phyloP scores from a whole-genome alignment of 495 filamentous ascomycete genomes.

The Penicillium waksmanii region DNA sequence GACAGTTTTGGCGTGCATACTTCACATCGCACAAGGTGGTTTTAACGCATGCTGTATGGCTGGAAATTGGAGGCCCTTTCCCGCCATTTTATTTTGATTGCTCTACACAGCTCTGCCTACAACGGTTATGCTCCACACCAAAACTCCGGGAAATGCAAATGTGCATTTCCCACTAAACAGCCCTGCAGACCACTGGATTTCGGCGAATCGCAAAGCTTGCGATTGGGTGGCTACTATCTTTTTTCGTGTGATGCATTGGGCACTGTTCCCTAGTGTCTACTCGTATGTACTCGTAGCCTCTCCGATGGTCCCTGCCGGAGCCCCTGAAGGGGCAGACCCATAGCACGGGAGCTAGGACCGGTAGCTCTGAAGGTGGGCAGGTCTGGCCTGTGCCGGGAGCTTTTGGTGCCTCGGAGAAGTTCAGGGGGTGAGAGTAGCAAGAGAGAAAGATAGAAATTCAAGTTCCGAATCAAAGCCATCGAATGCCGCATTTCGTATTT shows the following conservation, averaged over 20 bases:
- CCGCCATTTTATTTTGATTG: background rate
- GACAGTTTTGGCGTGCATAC: slow-evolving; percentile 1
- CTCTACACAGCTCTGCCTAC: background rate
- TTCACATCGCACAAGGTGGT: background rate
- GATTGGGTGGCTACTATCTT: background rate
- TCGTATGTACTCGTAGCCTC: background rate
- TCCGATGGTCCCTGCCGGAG: background rate
- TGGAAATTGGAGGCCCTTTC: background rate
- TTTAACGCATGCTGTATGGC: background rate
- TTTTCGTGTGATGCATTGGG: too few relatives aligned
- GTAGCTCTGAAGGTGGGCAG: slow-evolving; percentile 11
- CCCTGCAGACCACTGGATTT: background rate
- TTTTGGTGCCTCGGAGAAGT: background rate
- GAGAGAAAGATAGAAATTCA: background rate
- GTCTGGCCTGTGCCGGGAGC: slow-evolving; percentile 10
- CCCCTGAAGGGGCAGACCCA: slow-evolving; percentile 9
- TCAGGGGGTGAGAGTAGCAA: background rate
- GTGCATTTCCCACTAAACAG: background rate
- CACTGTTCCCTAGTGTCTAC: too few relatives aligned
- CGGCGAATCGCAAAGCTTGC: background rate
- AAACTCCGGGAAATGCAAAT: background rate
- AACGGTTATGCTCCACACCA: background rate
- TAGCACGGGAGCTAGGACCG: background rate
- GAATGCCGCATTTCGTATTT: background rate
- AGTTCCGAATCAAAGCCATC: background rate